Conservation (phyloP, 1,139 yeast species). For the Sugiyamaella neomexicana region DNA sequence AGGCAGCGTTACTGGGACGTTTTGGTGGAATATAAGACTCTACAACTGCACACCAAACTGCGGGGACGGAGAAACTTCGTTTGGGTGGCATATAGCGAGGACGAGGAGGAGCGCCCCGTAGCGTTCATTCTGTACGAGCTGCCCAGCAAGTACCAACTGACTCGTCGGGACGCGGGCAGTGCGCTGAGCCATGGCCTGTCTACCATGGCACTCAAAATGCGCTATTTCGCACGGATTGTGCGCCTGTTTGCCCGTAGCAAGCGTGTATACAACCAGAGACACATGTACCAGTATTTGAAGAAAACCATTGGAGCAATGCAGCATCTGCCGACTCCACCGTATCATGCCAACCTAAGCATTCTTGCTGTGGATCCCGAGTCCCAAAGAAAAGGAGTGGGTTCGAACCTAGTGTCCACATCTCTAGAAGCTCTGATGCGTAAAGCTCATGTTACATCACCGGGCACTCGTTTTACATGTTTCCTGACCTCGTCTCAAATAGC, state of each 20-base stretch:
- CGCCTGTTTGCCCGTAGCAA: not conserved
- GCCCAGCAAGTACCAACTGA: constrained; percentile 1
- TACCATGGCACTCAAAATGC: not conserved
- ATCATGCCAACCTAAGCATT: constrained; percentile 3
- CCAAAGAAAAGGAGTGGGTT: constrained; percentile 21
- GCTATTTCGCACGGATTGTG: not conserved
- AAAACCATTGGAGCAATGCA: constrained; percentile 3
- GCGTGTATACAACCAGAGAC: constrained; percentile 1
- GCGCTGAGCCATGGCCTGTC: not conserved
- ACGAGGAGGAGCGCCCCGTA: not conserved
- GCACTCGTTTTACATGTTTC: not conserved
- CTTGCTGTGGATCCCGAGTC: constrained; percentile 22
- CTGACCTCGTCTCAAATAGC: constrained; percentile 7
- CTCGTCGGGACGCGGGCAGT: not conserved
- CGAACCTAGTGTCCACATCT: constrained; percentile 24
- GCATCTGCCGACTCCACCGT: not conserved
- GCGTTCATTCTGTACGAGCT: constrained; percentile 24
- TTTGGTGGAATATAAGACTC: constrained; percentile 6
- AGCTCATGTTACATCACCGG: not conserved
- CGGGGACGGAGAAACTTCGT: not conserved
- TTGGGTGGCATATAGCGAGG: constrained; percentile 8
- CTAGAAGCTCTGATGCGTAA: constrained; percentile 48
- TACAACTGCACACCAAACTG: not conserved
- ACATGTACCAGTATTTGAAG: constrained; percentile 7
- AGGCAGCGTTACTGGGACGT: not conserved